Base-by-base conservation (phyloP, 2,329 filamentous ascomycete genomes). In the Colletotrichum somersetense region DNA sequence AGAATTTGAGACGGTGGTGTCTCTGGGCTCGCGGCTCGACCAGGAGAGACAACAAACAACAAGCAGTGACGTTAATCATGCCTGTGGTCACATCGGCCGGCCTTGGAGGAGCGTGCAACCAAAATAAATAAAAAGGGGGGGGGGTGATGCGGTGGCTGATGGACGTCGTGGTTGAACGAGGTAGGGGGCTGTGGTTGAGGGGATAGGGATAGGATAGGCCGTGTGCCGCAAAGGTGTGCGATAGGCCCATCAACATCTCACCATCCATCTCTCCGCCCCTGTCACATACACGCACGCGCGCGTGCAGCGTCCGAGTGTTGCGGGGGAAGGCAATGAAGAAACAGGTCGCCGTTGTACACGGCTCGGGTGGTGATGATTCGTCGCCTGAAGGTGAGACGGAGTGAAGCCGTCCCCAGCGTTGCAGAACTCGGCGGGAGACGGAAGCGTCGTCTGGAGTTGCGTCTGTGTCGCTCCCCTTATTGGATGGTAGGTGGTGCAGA, bases 181-280 rank as follows among this genome's bases (percentile, higher is more conserved):
- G 26, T n/a, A 55, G 57, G 52, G 62, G 65, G 23, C 61, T 16
- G 56, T 67, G 48, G 35, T 33, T 26, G 20, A 38, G 23, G n/a
- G 30, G 30, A 30, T 30, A 33, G 18, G 33, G 40, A 35, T n/a
- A 20, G 44, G 50, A 7, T 50, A 56, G 40, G 52, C 20, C n/a
- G 14, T 52, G n/a, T 38, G 55, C 40, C 10, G 44, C 12, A 38
- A 38, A 42, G 52, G 23, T 30, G 8, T 57, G 44, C 52, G 66
- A 68, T 57, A 68, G 57, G 65, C 18, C 26, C 57, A 53, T 67
- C 48, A 53, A 44, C 57, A 55, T 62, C 59, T 68, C 58, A 44
- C 16, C 42, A 44, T 44, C 16, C 42, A 20, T 44, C 42, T 20
- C 42, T 50, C 33, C 42, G 42, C 59, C 66, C 16, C 33, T 42